Percentiles rank a stretch among this genome's conserved stretches.
Conservation (phyloP, 352 stramenopile species). For the Globisporangium camurandrum region DNA sequence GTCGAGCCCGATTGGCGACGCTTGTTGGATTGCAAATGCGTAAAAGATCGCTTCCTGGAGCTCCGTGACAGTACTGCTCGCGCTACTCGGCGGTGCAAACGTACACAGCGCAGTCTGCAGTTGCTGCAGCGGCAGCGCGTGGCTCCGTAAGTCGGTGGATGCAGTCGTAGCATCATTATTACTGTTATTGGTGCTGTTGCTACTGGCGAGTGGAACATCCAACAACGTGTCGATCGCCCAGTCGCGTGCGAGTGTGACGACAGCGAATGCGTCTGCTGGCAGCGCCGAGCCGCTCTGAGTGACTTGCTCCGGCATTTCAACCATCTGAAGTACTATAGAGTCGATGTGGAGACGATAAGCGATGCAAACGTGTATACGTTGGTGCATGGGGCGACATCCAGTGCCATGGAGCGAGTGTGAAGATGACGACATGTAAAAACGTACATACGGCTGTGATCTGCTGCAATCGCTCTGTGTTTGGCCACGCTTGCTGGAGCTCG, state of each 20-base stretch:
- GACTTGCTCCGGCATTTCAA: constrained; percentile 14
- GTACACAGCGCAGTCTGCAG: constrained; percentile 31
- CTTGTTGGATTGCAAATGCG: constrained; percentile 14
- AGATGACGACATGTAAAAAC: neutral
- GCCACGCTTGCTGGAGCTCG: constrained; percentile 1
- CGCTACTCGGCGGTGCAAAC: constrained; percentile 15
- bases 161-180: neutral
- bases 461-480: constrained; percentile 14
- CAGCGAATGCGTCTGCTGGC: neutral
- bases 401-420: neutral
- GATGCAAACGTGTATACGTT: neutral
- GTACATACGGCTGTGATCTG: constrained; percentile 24
- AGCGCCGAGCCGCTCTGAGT: constrained; percentile 3
- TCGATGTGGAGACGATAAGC: too few species aligned
- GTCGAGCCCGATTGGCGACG: constrained; percentile 11
- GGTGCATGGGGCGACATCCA: neutral
- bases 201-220: constrained; percentile 3
- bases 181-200: neutral
- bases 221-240: constrained; percentile 41
- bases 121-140: constrained; percentile 18
- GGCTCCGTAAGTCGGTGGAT: neutral
- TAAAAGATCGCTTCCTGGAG: constrained; percentile 18
- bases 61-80: constrained; percentile 18
- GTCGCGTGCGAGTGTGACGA: constrained; percentile 4
- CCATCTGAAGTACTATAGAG: constrained; percentile 36